A percentile compares a stretch with the other conserved stretches of the same genome.
Conservation (phyloP, 257 asterid species). For the Fraxinus excelsior region DNA sequence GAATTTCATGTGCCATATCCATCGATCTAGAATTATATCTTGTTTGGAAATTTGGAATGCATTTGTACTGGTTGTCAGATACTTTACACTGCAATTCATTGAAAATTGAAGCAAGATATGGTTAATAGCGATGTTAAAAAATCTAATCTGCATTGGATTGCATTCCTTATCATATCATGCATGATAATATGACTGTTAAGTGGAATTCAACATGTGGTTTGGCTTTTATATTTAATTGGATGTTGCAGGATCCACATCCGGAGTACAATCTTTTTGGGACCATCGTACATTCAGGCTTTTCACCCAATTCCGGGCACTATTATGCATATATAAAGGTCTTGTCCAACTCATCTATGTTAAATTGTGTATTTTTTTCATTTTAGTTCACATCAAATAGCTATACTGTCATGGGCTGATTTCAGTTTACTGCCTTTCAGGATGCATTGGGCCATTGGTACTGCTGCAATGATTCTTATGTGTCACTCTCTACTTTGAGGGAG, state of each 20-base stretch:
- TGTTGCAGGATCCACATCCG: constrained; percentile 78
- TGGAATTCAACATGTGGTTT: constrained; percentile 1
- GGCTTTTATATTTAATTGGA: constrained; percentile 20
- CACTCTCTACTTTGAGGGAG: constrained; percentile 70
- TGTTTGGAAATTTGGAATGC: background rate
- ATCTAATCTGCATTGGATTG: background rate
- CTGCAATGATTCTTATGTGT: constrained; percentile 90
- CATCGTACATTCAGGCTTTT: constrained; percentile 94
- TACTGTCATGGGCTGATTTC: constrained; percentile 19
- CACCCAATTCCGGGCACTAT: constrained; percentile 98
- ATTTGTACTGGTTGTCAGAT: background rate
- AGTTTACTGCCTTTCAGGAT: constrained; percentile 56
- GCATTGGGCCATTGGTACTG: constrained; percentile 89
- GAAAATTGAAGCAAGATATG: background rate
- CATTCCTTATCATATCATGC: background rate
- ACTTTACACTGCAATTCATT: background rate
- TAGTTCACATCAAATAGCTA: constrained; percentile 10
- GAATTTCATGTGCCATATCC: background rate
- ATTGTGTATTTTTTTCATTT: constrained; percentile 17
- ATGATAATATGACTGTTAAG: background rate
- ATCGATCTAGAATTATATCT: background rate
- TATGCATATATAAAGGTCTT: constrained; percentile 95
- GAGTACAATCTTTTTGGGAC: constrained; percentile 92
- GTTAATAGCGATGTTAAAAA: background rate
- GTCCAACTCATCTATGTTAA: constrained; percentile 19